These are phyloP conservation scores for Alectoria sarmentosa DNA, from an alignment of 495 filamentous ascomycete genomes.

Conservation along the genomic window DNA sequence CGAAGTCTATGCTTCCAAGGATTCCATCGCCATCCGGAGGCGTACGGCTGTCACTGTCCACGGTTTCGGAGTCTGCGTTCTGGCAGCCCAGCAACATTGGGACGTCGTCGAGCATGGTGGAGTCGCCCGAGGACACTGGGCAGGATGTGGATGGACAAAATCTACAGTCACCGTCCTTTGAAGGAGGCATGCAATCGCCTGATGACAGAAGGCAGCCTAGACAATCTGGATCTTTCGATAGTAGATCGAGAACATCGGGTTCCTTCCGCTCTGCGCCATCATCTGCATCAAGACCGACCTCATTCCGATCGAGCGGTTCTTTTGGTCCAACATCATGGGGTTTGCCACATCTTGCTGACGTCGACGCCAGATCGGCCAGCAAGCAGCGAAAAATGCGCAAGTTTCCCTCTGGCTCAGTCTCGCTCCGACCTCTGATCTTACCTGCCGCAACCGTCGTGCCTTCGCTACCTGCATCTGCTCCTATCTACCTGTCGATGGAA, in stretches of 20 bases:
- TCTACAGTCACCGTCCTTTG: neutral
- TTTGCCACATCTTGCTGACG: slow-evolving; percentile 20
- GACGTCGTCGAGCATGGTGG: slow-evolving; percentile 15
- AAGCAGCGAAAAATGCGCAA: slow-evolving; percentile 33
- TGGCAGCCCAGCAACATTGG: slow-evolving; percentile 17
- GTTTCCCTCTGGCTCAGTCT: slow-evolving; percentile 33
- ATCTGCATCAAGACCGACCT: slow-evolving; percentile 24
- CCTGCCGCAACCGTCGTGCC: slow-evolving; percentile 22
- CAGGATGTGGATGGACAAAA: neutral
- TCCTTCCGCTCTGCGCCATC: slow-evolving; percentile 28
- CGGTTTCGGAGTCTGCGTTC: slow-evolving; percentile 21
- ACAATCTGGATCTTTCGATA: slow-evolving; percentile 12
- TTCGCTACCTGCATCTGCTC: slow-evolving; percentile 27
- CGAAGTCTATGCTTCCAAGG: slow-evolving; percentile 28
- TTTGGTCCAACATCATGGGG: slow-evolving; percentile 20
- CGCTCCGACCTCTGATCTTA: slow-evolving; percentile 35
- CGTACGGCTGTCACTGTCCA: slow-evolving; percentile 21
- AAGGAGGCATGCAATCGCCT: slow-evolving; percentile 14
- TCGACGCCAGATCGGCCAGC: slow-evolving; percentile 13
- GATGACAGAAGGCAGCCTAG: neutral
- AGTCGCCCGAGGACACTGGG: slow-evolving; percentile 15
- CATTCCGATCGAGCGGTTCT: slow-evolving; percentile 24
- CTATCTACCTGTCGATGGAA: slow-evolving; percentile 21
- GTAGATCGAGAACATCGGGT: slow-evolving; percentile 19
- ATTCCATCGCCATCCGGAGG: slow-evolving; percentile 25